Conservation (phyloP, 768 basidiomycete species). For the Xerocomellus chrysenteron region DNA sequence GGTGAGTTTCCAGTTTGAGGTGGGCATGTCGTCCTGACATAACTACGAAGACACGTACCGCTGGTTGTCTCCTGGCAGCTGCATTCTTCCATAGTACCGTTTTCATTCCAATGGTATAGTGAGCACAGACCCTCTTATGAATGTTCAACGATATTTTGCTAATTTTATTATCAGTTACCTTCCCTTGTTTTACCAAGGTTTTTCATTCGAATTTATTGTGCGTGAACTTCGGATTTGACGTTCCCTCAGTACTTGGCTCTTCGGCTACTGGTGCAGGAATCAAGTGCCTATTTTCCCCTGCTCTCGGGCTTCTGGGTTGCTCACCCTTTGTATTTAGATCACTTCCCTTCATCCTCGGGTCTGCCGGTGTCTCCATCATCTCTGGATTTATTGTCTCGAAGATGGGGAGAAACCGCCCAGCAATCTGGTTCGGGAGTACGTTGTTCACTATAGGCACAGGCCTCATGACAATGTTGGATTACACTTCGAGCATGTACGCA, state of each 20-base stretch:
- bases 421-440: conserved; percentile 65
- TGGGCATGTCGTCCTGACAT: background rate
- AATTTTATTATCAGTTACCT: conserved; percentile 44
- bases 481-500: conserved; percentile 48
- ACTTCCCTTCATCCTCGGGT: conserved; percentile 67
- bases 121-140: background rate
- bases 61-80: conserved; percentile 54
- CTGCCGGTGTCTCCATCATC: conserved; percentile 45
- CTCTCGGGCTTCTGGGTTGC: background rate
- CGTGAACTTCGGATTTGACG: background rate
- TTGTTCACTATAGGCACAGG: conserved; percentile 64
- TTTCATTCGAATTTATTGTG: background rate
- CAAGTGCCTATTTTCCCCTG: conserved; percentile 49
- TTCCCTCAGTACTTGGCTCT: conserved; percentile 51
- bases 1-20: conserved; percentile 32
- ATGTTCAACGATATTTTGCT: no score
- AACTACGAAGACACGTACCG: conserved; percentile 59
- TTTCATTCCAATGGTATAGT: conserved; percentile 50
- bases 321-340: conserved; percentile 43
- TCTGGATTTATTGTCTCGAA: conserved; percentile 59
- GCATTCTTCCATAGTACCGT: conserved; percentile 61
- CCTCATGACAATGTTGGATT: conserved; percentile 68
- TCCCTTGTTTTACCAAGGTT: conserved; percentile 68
- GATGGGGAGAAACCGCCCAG: conserved; percentile 53
- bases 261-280: conserved; percentile 73